Conservation (phyloP, 805 yeast genomes). For the Starmerella roubikii region DNA sequence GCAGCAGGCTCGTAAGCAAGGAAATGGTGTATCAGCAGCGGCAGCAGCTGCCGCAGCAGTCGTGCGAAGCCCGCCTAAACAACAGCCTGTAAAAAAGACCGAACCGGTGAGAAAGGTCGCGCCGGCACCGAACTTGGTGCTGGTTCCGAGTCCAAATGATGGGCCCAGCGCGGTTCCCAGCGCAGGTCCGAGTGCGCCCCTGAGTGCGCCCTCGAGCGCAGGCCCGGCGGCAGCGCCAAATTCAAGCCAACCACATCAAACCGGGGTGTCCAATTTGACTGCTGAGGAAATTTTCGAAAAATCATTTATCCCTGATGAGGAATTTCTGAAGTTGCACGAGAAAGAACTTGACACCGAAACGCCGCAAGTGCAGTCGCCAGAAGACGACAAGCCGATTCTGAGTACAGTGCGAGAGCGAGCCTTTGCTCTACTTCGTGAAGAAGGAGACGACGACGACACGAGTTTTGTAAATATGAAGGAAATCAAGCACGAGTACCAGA, state of each 20-base stretch:
- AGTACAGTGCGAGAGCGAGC: no score
- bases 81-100: background rate
- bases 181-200: no score
- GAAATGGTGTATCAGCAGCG: conserved; percentile 7
- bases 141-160: background rate
- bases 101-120: background rate
- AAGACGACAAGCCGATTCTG: conserved; percentile 6
- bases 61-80: background rate
- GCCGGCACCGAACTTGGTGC: background rate
- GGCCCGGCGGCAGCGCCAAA: no score
- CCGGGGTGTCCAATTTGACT: no score
- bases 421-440: conserved; percentile 9
- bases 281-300: conserved; percentile 16
- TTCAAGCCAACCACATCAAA: no score
- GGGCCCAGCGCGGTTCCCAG: background rate
- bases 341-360: background rate
- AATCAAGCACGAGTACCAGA: conserved; percentile 39
- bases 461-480: conserved; percentile 17
- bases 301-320: conserved; percentile 20
- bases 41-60: conserved; percentile 12
- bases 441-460: conserved; percentile 1
- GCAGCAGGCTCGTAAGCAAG: background rate
- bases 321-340: conserved; percentile 18
- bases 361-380: background rate
- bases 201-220: no score